Base-by-base conservation (phyloP, 192 early-diverging fungal species). In the Spizellomyces punctatus region DNA sequence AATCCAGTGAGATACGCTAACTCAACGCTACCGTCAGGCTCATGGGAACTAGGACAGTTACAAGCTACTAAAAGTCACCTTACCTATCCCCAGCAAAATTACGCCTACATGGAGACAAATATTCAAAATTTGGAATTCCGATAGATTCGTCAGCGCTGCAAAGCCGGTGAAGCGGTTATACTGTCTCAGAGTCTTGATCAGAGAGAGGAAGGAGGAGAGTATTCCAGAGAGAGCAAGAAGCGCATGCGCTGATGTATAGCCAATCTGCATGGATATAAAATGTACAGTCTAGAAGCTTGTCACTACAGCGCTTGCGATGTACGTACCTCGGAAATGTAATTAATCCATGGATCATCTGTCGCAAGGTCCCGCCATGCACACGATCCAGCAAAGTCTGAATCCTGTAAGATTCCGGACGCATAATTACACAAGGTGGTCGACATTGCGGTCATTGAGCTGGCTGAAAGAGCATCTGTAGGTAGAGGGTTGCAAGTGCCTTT, bases 1-100 rank as follows among this genome's bases (percentile, higher is more conserved):
- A 64, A 46, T 64, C 36, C 63, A n/a, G 41, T 2, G 17, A 64
- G 8, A 46, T 64, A 64, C 16, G 47, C 63, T 64, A 46, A 64
- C 27, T 36, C 27, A 36, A 36, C 27, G 27, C 27, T 36, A 3
- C 27, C 27, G 27, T 36, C 27, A 36, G 27, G 27, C 27, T 36
- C 27, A 36, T 36, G 27, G 27, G 27, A 36, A 36, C 27, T 36
- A 36, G 27, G 27, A 36, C 27, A 36, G 27, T 36, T 36, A 36
- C 27, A 36, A 36, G 27, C 3, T 36, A 36, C 27, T 36, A 3
- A 36, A 36, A 3, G 45, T n/a, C 16, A 10, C 8, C 10, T n/a
- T 64, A 64, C 36, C 9, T 46, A 16, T 45, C 10, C 27, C 44
- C 16, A 46, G n/a, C 36, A 64, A 10, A 45, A n/a, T 46, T n/a